Evolutionary conservation across 805 yeast species (phyloP), one percentile per base, ranked within the genome.

Genomic region (Sugiyamaella boreocaroliniensis): DNA sequence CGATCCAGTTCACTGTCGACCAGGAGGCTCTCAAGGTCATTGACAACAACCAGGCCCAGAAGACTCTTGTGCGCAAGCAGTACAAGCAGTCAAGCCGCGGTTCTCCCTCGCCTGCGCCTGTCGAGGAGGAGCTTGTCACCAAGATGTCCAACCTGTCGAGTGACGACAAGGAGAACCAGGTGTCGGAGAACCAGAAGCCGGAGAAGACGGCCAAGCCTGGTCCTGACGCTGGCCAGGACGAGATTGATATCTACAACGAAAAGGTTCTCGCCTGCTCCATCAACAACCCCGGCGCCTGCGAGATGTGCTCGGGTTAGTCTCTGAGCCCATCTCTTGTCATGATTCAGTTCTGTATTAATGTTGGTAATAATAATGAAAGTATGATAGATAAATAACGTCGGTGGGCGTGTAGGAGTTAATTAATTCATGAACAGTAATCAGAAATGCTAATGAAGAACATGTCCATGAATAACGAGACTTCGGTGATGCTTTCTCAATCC

Each of bases 201-300:
- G 51, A 34, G 10, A 40, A 52, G 29, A 44, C 22, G 16, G 20
- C 53, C 11, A 48, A 44, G 29, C 46, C 54, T 29, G 48, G 37
- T 11, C 43, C 50, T 15, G 46, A 45, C 43, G 51, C 51, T 15
- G 60, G 47, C 18, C 67, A 53, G 54, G 57, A 57, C n/a, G 92
- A 83, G 62, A 81, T 62, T 54, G 96, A 92, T 69, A 92, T 92
- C 62, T 93, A 76, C 79, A 88, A 92, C 71, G 85, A 95, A 22
- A 85, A 90, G 72, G 98, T 86, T 34, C 82, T 92, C 72, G 97
- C 97, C 37, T 92, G 99, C 77, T 95, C 97, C 52, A 89, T 93
- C 69, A 83, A 86, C 54, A 92, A 93, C 75, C 97, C 97, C 55
- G 98, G 88, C 74, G 82, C 98, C 48, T 92, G 99, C 74, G 92